These are phyloP conservation scores for Pythium diclinum DNA, from an alignment of 352 stramenopile genomes.

Conservation along the genomic window DNA sequence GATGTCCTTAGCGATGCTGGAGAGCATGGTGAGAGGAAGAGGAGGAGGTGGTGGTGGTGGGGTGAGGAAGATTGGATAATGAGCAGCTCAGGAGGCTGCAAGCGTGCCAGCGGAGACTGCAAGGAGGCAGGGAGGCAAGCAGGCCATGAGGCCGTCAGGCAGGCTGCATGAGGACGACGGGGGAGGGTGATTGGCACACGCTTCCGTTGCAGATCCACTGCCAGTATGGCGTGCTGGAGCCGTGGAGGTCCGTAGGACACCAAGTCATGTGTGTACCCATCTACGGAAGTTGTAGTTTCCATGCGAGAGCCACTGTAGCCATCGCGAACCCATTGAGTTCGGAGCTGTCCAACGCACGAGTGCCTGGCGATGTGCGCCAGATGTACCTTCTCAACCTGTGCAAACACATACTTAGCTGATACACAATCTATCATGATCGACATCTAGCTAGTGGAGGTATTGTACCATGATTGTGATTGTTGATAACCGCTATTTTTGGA, in stretches of 20 bases:
- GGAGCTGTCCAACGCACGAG: background rate
- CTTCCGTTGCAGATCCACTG: background rate
- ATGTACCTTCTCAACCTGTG: too few species aligned
- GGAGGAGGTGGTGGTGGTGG: conserved; percentile 1
- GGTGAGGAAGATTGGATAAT: conserved; percentile 12
- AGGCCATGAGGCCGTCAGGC: too few species aligned
- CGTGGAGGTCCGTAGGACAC: background rate
- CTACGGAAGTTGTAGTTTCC: background rate
- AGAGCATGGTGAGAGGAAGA: conserved; percentile 21
- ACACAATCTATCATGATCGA: too few species aligned
- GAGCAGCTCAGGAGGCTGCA: background rate
- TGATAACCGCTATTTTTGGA: too few species aligned
- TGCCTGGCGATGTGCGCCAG: background rate
- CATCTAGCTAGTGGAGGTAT: too few species aligned
- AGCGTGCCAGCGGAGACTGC: too few species aligned
- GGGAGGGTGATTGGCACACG: background rate
- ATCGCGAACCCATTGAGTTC: background rate
- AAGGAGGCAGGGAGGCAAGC: too few species aligned
- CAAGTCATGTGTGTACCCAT: too few species aligned
- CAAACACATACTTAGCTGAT: too few species aligned
- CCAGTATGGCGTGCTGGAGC: background rate
- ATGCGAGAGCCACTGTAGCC: background rate
- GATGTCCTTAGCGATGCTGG: conserved; percentile 22
- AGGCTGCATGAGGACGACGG: too few species aligned
- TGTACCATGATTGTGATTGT: too few species aligned